Evolutionary conservation across 2,329 filamentous ascomycete genomes (phyloP).

Genomic region (Microdochium paspali): DNA sequence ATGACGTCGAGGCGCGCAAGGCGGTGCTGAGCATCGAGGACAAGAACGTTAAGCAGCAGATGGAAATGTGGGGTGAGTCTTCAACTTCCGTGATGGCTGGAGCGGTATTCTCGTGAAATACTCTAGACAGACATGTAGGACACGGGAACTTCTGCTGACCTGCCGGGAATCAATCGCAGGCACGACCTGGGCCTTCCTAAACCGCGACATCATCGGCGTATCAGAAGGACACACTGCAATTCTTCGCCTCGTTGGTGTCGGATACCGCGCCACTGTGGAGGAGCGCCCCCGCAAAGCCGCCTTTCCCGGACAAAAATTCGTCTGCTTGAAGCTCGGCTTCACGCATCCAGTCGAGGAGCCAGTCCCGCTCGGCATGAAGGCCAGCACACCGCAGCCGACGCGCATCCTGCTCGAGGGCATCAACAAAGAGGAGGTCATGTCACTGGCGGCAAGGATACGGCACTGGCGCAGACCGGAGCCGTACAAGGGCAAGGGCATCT

Average conservation of each 20-base stretch:
- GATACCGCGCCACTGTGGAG: conserved; percentile 86
- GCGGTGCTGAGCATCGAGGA: conserved; percentile 64
- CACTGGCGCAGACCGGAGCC: conserved; percentile 88
- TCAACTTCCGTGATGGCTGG: neutral
- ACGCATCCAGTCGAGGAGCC: conserved; percentile 90
- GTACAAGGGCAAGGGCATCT: conserved; percentile 99
- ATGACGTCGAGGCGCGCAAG: conserved; percentile 54
- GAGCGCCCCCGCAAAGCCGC: conserved; percentile 61
- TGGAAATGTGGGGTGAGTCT: conserved; percentile 83
- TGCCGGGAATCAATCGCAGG: conserved; percentile 38
- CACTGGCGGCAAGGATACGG: conserved; percentile 82
- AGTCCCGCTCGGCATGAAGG: conserved; percentile 73
- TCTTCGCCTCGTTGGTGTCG: conserved; percentile 85
- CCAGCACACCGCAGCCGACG: conserved; percentile 82
- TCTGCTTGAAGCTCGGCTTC: conserved; percentile 91
- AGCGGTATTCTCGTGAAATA: neutral
- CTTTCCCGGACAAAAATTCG: conserved; percentile 77
- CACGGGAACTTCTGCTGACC: neutral
- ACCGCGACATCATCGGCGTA: conserved; percentile 86
- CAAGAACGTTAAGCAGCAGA: conserved; percentile 60
- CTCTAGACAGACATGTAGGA: too few relatives aligned
- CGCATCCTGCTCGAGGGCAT: conserved; percentile 82
- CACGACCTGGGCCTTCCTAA: conserved; percentile 80
- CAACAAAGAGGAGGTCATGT: conserved; percentile 78
- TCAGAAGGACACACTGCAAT: conserved; percentile 95